These are phyloP conservation scores for Dactylorhiza incarnata DNA, from an alignment of 106 monocot genomes.

Conservation along the genomic window DNA sequence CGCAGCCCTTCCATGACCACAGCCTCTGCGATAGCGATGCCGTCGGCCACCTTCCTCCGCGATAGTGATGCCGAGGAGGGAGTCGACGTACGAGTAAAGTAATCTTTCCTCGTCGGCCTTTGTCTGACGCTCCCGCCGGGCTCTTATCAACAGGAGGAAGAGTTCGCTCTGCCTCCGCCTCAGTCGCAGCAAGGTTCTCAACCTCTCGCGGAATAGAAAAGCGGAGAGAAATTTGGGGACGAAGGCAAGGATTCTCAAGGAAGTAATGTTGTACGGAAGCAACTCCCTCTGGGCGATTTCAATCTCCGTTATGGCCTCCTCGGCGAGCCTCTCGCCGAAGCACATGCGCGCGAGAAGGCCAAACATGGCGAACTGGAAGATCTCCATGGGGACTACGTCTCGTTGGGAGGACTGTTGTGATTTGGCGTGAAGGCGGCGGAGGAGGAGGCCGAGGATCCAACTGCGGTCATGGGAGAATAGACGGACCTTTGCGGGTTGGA, in stretches of 20 bases:
- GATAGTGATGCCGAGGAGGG: conserved; percentile 17
- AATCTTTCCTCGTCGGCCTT: background rate
- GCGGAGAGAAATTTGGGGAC: background rate
- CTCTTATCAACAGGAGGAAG: background rate
- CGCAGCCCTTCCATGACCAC: conserved; percentile 32
- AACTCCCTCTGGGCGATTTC: background rate
- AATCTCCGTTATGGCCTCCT: conserved; percentile 9
- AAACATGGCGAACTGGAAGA: conserved; percentile 13
- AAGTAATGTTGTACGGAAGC: background rate
- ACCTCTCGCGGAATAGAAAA: conserved; percentile 22
- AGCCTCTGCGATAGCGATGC: conserved; percentile 25
- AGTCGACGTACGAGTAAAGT: conserved; percentile 14
- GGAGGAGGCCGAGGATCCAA: conserved; percentile 12
- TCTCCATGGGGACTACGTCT: background rate
- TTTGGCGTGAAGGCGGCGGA: background rate
- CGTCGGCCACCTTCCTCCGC: conserved; percentile 10
- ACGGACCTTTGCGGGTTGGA: background rate
- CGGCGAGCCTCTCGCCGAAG: conserved; percentile 12
- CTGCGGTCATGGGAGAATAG: background rate
- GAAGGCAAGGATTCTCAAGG: too few species aligned
- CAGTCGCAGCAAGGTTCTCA: conserved; percentile 1
- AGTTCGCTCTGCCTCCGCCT: conserved; percentile 8
- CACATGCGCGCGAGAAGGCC: conserved; percentile 11
- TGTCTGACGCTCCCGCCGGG: background rate
- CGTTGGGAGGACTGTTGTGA: background rate